A percentile compares a stretch with the other conserved stretches of the same genome.
Conservation (phyloP, 2,329 filamentous ascomycete species). For the Exserohilum turcica region DNA sequence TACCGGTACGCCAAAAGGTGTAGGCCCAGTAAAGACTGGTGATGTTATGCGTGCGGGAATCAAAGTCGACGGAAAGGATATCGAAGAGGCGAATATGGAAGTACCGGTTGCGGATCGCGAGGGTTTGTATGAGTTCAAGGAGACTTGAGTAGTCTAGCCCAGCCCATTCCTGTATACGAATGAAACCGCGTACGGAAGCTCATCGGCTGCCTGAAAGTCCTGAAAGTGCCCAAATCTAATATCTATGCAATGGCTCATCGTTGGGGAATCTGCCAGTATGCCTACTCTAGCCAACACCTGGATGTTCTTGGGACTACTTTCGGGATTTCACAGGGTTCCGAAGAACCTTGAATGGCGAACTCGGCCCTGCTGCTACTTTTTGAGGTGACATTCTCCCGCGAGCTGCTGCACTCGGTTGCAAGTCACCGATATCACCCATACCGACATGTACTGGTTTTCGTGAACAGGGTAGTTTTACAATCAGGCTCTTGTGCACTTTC, state of each 20-base stretch:
- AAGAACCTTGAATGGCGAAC: neutral
- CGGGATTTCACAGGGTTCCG: neutral
- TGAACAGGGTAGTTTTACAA: conserved; percentile 2
- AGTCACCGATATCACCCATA: neutral
- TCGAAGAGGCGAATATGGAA: conserved; percentile 84
- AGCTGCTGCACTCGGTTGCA: neutral
- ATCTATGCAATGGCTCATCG: neutral
- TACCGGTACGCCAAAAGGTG: conserved; percentile 97
- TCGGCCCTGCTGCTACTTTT: neutral
- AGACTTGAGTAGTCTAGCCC: conserved; percentile 48
- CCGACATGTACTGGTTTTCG: neutral
- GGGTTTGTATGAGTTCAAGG: conserved; percentile 73
- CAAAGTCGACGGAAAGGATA: conserved; percentile 76
- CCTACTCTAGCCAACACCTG: neutral
- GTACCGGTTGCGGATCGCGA: conserved; percentile 80
- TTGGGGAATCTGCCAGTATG: neutral
- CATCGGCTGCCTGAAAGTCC: neutral
- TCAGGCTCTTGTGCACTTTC: neutral
- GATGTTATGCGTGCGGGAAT: conserved; percentile 87
- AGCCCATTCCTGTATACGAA: neutral
- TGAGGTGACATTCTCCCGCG: conserved; percentile 7
- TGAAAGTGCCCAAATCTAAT: conserved; percentile 2
- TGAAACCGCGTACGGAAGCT: neutral
- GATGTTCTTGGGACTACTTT: neutral
- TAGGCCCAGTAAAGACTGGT: conserved; percentile 81